Base-by-base conservation (phyloP, 2,329 filamentous ascomycete genomes). In the Epichloe gansuensis region DNA sequence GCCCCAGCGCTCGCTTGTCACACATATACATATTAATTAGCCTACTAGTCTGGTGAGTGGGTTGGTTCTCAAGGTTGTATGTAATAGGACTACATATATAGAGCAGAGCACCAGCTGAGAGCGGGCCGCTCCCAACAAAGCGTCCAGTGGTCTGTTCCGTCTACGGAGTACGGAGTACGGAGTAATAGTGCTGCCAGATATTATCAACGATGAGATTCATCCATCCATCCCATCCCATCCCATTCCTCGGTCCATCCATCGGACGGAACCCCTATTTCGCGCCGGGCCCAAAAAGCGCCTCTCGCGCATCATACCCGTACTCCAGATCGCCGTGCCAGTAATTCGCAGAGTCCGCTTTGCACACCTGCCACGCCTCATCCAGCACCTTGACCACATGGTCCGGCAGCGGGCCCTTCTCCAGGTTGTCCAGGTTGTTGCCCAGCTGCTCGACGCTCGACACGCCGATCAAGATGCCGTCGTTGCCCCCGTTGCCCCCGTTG, bases 361-460 rank as follows among this genome's bases (percentile, higher is more conserved):
- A 72, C n/a, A 84, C 71, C 59, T 74, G 57, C 89, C 89, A 95
- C 3, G 86, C 88, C 66, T 87, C 72, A 59, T 95, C 87, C 53
- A 95, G 70, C 12, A 78, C 82, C 63, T 82, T 68, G 9, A 94
- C 76, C 15, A 94, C 83, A 27, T 89, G 86, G 12, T 86, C 79
- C 0, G 87, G 87, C 56, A 94, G 69, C 1, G 87, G 86, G 0
- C 87, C 84, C 76, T 81, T 80, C 63, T 82, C 78, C 34, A 84
- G 63, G 55, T 74, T 69, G 52, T 74, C 68, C 50, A 84, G 67
- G 63, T 83, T 83, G 56, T 72, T 68, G 59, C 75, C 71, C 36
- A 84, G 68, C 66, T 84, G 80, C 49, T 71, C 69, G 47, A 75
- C 66, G 59, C 72, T 79, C 52, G 77, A 81, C 49, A 80, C 72